Conservation (phyloP, 768 basidiomycete species). For the Mycena galopus region DNA sequence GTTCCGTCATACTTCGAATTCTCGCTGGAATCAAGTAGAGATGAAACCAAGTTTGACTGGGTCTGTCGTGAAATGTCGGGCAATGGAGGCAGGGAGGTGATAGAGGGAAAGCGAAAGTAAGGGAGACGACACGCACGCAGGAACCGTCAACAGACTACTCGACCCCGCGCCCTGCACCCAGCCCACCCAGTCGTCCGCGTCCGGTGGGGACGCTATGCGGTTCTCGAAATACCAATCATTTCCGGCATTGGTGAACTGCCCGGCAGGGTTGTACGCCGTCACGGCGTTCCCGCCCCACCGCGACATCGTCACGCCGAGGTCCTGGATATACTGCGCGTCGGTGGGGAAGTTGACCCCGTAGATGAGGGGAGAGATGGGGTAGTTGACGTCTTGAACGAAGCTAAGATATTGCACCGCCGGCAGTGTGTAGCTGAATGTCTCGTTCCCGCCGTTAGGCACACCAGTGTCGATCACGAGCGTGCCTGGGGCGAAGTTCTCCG, state of each 20-base stretch:
- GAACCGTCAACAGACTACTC: slow-evolving; percentile 59
- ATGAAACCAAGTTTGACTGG: neutral
- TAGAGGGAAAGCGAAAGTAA: neutral
- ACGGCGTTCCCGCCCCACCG: slow-evolving; percentile 71
- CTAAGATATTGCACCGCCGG: slow-evolving; percentile 59
- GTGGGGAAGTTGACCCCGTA: slow-evolving; percentile 72
- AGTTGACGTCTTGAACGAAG: slow-evolving; percentile 51
- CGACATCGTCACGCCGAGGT: slow-evolving; percentile 62
- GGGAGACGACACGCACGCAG: slow-evolving; percentile 68
- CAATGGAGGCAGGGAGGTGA: too few species aligned
- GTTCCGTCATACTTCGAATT: neutral
- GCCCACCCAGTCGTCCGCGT: slow-evolving; percentile 63
- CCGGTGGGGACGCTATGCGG: slow-evolving; percentile 50
- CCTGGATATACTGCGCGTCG: slow-evolving; percentile 57
- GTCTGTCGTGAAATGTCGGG: neutral
- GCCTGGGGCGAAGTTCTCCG: slow-evolving; percentile 55
- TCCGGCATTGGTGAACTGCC: slow-evolving; percentile 66
- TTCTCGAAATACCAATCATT: slow-evolving; percentile 71
- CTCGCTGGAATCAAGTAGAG: neutral
- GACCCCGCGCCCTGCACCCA: slow-evolving; percentile 63
- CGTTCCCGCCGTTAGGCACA: slow-evolving; percentile 49
- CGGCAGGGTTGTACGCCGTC: slow-evolving; percentile 66
- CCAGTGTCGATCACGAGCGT: slow-evolving; percentile 50
- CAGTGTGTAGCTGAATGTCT: slow-evolving; percentile 56
- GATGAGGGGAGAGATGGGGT: slow-evolving; percentile 60